Evolutionary conservation across 2,329 filamentous ascomycete genomes (phyloP).

Genomic region (Ophiostoma sp.): DNA sequence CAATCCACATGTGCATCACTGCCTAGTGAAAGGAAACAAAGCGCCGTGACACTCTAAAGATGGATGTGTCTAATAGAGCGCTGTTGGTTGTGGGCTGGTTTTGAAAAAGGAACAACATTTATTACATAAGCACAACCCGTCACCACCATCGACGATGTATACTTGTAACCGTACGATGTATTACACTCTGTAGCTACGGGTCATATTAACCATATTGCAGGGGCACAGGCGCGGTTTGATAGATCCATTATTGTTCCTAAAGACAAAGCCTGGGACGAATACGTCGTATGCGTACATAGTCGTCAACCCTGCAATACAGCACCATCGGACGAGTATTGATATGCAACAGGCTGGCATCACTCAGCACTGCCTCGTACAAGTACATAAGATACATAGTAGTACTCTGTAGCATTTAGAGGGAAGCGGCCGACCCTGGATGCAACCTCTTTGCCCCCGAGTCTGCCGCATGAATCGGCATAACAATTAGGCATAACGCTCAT

Average conservation of each 20-base stretch:
- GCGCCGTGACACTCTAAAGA: not conserved
- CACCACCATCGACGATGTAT: too few species aligned
- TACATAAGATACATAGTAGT: not conserved
- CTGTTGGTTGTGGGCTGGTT: too few species aligned
- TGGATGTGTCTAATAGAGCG: too few species aligned
- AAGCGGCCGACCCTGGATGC: not conserved
- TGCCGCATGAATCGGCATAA: not conserved
- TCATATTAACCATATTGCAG: not conserved
- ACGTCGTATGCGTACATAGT: not conserved
- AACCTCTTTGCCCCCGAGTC: not conserved
- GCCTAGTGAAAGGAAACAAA: not conserved
- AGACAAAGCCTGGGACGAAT: not conserved
- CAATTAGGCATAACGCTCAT: not conserved
- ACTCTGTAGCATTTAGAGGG: not conserved
- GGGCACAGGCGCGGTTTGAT: not conserved
- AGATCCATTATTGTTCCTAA: not conserved
- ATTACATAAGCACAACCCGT: too few species aligned
- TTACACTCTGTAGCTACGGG: too few species aligned
- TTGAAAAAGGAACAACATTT: too few species aligned
- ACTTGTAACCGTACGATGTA: too few species aligned
- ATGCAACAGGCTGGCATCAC: not conserved
- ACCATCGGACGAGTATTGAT: not conserved
- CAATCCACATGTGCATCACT: not conserved
- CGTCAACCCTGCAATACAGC: not conserved
- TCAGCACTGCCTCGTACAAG: conserved; percentile 6